Evolutionary conservation across 73 alveolate species (phyloP), one percentile per base, ranked within the genome.

Genomic region (Blepharisma japonicum): DNA sequence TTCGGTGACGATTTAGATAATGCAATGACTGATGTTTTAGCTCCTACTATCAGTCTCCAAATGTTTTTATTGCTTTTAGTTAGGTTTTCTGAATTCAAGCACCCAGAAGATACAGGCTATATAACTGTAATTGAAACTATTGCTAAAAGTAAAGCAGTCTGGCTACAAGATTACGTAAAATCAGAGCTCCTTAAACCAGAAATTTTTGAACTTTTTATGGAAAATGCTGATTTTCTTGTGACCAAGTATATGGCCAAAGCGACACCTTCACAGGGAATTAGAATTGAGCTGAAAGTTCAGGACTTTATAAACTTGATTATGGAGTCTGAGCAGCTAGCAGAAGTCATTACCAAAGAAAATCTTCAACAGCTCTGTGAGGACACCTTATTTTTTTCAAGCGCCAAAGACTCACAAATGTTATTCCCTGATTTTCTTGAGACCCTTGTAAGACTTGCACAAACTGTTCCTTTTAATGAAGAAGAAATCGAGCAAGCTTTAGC

Each of bases 401-500:
- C 27, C 4, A 70, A 47, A 4, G 66, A 70, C 42, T 39, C 14
- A 9, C 56, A 70, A 21, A 70, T 70, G 70, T 45, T 70, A 7
- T 70, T 14, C 46, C 55, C 42, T 25, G 80, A 70, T 45, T 70
- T 70, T 70, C 61, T 70, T 25, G 80, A 70, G 42, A 45, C 23
- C 4, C 39, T 70, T n/a, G 80, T 70, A 18, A 9, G 80, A 2
- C 80, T 70, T n/a, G 80, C 80, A 11, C 68, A 70, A 5, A 25
- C 66, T 70, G 71, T 45, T 18, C 80, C 80, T 70, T 70, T 70
- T 45, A 25, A 70, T 47, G 80, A 70, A 45, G 80, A 70, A 70
- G 80, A 70, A 45, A 70, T 70, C 61, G n/a, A 18, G 66, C 56
- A 70, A 70, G 61, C 21, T 8, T 45, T 70, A 2, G 70, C 56